Evolutionary conservation across 2,329 filamentous ascomycete species (phyloP), one percentile per base, ranked within the genome.

Genomic region (Clonostachys chloroleuca): DNA sequence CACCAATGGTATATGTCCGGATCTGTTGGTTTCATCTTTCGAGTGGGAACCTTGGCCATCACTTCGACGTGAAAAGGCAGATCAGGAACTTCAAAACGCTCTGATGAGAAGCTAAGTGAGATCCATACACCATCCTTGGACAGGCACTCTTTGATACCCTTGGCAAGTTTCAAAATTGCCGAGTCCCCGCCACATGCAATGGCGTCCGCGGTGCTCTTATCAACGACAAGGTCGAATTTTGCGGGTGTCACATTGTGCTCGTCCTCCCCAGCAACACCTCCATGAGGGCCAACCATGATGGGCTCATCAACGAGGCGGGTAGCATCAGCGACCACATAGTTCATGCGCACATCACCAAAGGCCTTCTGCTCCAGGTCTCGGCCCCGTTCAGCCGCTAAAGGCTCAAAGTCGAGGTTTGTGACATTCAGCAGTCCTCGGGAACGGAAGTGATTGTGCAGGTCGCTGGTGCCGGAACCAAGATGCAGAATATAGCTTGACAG

Each of bases 371-470:
- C 74, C 3, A 71, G 59, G 33, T 65, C 54, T 5, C 61, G 64
- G 2, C 73, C 73, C 30, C 70, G 66, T 18, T 69, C 62, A 9
- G 70, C 57, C 6, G 74, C 74, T 7, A 74, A 60, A 5, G 73
- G 73, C 53, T 77, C 74, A 51, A 72, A 78, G 57, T 77, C 75
- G 49, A 74, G 56, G 49, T 77, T 78, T 7, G 70, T 72, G 16
- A 78, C 60, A 52, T 71, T 53, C 4, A 45, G n/a, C 50, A 72
- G 72, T 2, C 72, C 73, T 9, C 57, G 57, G 5, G 50, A 49
- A 6, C 74, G 72, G n/a, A 77, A 59, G 50, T 69, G 65, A 51
- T 67, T 73, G 20, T 77, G 73, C 33, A 78, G 55, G 50, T 75
- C 72, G 57, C 73, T 77, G 7, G 73, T 78, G 12, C 75, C 75